These are phyloP conservation scores for Cucumis melo DNA, from an alignment of 306 rosid species.

Conservation along the genomic window DNA sequence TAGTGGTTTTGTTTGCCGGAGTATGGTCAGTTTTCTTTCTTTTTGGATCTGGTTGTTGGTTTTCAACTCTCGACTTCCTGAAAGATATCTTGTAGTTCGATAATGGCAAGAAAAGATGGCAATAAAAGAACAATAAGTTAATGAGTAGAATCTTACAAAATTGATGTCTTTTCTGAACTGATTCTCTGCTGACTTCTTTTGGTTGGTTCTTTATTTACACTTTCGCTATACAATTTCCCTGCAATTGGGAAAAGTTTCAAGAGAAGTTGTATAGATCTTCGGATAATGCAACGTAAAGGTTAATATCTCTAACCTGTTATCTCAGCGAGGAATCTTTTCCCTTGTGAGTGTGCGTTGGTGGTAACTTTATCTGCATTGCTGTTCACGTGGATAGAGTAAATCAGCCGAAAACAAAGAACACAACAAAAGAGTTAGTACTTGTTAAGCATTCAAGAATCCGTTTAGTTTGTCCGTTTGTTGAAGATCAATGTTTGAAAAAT, in stretches of 20 bases:
- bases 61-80: constrained; percentile 49
- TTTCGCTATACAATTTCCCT: constrained; percentile 29
- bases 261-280: constrained; percentile 6
- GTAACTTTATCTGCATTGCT: constrained; percentile 89
- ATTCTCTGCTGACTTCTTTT: constrained; percentile 22
- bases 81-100: not conserved
- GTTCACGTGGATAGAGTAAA: constrained; percentile 4
- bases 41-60: constrained; percentile 31
- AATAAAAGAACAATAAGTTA: not conserved
- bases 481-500: not conserved
- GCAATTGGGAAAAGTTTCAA: constrained; percentile 16
- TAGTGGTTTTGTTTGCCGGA: constrained; percentile 24
- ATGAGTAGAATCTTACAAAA: not conserved
- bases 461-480: not conserved
- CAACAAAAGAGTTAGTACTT: not conserved
- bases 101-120: not conserved
- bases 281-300: not conserved
- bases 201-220: constrained; percentile 18
- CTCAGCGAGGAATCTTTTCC: constrained; percentile 75
- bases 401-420: not conserved
- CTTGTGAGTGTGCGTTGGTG: constrained; percentile 67
- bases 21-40: constrained; percentile 31
- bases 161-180: constrained; percentile 45
- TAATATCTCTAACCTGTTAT: constrained; percentile 41
- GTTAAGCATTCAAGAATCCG: not conserved